A percentile compares a stretch with the other conserved stretches of the same genome.
These are phyloP conservation scores for Solanum hybrid DNA, from an alignment of 305 asterid species.

Conservation along the genomic window DNA sequence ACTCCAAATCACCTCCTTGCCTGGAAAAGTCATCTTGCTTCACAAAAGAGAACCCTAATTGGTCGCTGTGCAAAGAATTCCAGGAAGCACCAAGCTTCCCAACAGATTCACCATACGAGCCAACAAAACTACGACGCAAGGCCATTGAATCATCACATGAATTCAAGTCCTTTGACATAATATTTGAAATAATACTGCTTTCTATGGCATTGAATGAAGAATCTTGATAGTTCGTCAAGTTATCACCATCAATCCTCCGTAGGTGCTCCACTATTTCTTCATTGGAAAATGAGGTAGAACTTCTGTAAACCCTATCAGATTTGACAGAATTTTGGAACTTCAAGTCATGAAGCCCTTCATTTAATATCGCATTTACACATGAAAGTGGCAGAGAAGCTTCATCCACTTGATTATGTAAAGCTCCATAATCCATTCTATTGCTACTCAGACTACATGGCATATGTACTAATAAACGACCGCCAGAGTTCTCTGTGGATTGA, in stretches of 20 bases:
- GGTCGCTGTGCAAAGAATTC: constrained; percentile 54
- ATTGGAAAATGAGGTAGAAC: constrained; percentile 77
- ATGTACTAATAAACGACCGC: constrained; percentile 28
- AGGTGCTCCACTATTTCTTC: constrained; percentile 95
- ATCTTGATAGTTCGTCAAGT: constrained; percentile 34
- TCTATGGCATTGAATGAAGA: constrained; percentile 55
- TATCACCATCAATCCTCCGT: constrained; percentile 65
- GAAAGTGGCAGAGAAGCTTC: constrained; percentile 52
- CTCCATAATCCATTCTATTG: constrained; percentile 29
- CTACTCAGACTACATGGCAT: constrained; percentile 36
- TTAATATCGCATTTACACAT: constrained; percentile 48
- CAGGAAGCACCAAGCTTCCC: constrained; percentile 59
- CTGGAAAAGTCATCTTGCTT: constrained; percentile 45
- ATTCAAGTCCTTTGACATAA: constrained; percentile 76
- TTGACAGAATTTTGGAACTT: constrained; percentile 76
- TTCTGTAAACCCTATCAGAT: constrained; percentile 69
- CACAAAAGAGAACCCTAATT: constrained; percentile 44
- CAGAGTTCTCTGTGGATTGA: constrained; percentile 34
- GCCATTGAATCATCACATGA: constrained; percentile 52
- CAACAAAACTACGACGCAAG: constrained; percentile 44
- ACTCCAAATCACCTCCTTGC: constrained; percentile 36
- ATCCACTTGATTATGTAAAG: constrained; percentile 45
- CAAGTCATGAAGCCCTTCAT: constrained; percentile 57
- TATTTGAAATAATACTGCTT: constrained; percentile 72
- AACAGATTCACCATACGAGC: constrained; percentile 43